A percentile compares a stretch with the other conserved stretches of the same genome.
phyloP scores from a whole-genome alignment of 192 early-diverging fungal species.

The Umbelopsis sp. region DNA sequence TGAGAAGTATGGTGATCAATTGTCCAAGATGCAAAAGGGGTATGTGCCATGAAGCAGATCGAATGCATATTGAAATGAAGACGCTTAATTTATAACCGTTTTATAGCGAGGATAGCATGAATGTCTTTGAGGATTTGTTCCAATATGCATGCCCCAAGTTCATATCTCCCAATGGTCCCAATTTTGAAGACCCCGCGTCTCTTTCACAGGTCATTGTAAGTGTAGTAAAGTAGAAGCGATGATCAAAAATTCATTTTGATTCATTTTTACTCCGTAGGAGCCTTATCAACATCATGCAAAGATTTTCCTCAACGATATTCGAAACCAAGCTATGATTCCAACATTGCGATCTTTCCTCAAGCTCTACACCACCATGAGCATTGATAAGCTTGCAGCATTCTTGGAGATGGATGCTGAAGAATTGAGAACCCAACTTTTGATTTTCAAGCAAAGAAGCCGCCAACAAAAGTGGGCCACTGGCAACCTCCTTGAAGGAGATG shows the following conservation, averaged over 20 bases:
- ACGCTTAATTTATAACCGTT: neutral
- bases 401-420: conserved; percentile 84
- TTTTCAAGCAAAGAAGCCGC: conserved; percentile 93
- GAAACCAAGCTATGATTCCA: conserved; percentile 82
- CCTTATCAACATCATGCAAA: conserved; percentile 83
- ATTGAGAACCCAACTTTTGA: conserved; percentile 83
- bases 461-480: conserved; percentile 84
- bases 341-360: conserved; percentile 93
- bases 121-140: conserved; percentile 88
- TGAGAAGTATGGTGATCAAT: conserved; percentile 94
- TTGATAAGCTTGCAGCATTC: conserved; percentile 87
- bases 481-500: conserved; percentile 85
- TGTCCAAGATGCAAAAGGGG: conserved; percentile 84
- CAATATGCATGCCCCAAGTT: conserved; percentile 94
- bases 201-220: conserved; percentile 7
- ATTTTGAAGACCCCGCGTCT: conserved; percentile 48
- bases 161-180: conserved; percentile 86
- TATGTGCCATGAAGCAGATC: conserved; percentile 25
- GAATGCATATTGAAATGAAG: neutral
- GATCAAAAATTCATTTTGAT: neutral
- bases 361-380: conserved; percentile 91
- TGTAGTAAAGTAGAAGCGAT: too few relatives aligned
- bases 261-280: conserved; percentile 39
- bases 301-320: conserved; percentile 85
- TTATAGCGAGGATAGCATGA: conserved; percentile 75